Percentiles rank a stretch among this genome's conserved stretches.
Evolutionary conservation across 352 stramenopile species (phyloP).

Genomic region (Globisporangium mamillatum): DNA sequence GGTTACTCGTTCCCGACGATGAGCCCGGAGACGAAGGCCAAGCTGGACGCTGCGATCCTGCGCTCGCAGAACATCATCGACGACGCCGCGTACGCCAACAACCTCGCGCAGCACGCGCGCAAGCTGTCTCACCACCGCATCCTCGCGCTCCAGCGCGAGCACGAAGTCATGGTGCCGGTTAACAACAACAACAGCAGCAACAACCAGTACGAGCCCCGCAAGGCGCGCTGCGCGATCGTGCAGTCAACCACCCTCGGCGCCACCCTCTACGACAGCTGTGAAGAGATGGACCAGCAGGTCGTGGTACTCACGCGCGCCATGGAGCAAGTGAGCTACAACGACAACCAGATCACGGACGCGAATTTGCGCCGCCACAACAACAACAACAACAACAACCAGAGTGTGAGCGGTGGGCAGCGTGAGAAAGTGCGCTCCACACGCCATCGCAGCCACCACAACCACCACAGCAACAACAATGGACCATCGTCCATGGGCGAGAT

Average conservation of each 20-base stretch:
- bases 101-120: conserved; percentile 67
- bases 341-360: conserved; percentile 9
- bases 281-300: conserved; percentile 10
- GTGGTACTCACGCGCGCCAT: conserved; percentile 15
- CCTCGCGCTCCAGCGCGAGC: conserved; percentile 59
- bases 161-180: conserved; percentile 36
- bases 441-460: background rate
- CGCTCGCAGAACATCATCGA: conserved; percentile 60
- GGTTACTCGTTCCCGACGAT: conserved; percentile 14
- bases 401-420: background rate
- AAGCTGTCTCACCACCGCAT: conserved; percentile 68
- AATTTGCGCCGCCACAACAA: conserved; percentile 12
- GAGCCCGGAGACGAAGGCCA: conserved; percentile 25
- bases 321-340: conserved; percentile 1
- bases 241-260: background rate
- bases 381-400: conserved; percentile 17
- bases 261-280: conserved; percentile 2
- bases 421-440: background rate
- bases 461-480: background rate
- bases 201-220: conserved; percentile 17
- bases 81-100: conserved; percentile 56
- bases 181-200: conserved; percentile 23
- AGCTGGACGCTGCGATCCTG: conserved; percentile 49
- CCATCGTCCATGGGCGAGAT: background rate
- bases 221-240: conserved; percentile 3